These are phyloP conservation scores for Tagetes erecta DNA, from an alignment of 129 eudicot genomes.

Conservation along the genomic window DNA sequence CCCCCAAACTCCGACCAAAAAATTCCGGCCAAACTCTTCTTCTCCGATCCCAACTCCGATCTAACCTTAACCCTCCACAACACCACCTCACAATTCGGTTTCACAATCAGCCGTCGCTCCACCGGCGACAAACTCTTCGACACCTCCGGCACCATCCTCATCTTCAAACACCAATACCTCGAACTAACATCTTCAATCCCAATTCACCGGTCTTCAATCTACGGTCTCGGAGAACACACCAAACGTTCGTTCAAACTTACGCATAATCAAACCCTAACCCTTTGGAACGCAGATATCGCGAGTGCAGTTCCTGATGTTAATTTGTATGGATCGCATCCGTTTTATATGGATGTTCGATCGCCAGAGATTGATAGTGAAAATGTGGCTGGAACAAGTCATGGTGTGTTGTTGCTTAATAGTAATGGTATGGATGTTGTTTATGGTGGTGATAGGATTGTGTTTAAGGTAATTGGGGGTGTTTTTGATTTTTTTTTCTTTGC, in stretches of 20 bases:
- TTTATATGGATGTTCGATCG: constrained; percentile 76
- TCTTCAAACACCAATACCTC: constrained; percentile 78
- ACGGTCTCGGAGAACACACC: constrained; percentile 89
- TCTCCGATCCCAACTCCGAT: constrained; percentile 64
- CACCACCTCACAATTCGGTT: constrained; percentile 63
- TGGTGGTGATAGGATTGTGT: constrained; percentile 66
- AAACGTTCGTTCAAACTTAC: constrained; percentile 55
- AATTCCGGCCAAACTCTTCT: constrained; percentile 18
- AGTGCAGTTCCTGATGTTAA: constrained; percentile 56
- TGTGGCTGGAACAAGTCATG: constrained; percentile 58
- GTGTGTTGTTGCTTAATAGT: constrained; percentile 79
- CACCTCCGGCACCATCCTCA: constrained; percentile 52
- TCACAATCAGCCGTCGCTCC: constrained; percentile 61
- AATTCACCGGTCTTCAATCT: constrained; percentile 52
- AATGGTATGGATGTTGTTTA: constrained; percentile 88
- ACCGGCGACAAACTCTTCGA: constrained; percentile 65
- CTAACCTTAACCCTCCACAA: constrained; percentile 58
- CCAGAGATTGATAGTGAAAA: constrained; percentile 37
- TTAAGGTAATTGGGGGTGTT: constrained; percentile 84
- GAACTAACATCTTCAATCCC: constrained; percentile 80
- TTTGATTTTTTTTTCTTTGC: constrained; percentile 70
- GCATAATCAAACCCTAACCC: constrained; percentile 66
- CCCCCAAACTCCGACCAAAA: constrained; percentile 15
- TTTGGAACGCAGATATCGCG: constrained; percentile 74
- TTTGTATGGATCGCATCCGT: constrained; percentile 88